Evolutionary conservation across 257 asterid species (phyloP).

Genomic region (Echium plantagineum): DNA sequence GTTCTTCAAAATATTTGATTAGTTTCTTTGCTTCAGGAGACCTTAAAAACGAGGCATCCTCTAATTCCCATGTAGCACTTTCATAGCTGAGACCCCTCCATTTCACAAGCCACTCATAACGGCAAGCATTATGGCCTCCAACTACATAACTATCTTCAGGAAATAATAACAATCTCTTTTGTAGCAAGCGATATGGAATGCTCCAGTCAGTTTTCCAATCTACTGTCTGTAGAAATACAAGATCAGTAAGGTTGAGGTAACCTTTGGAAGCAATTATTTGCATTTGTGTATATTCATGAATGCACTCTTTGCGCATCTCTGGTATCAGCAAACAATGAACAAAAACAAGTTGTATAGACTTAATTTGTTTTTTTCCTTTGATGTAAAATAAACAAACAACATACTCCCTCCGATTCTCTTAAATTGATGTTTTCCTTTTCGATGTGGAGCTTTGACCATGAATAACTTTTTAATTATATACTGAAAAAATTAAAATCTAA

Average conservation of each 20-base stretch:
- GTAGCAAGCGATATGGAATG: constrained; percentile 22
- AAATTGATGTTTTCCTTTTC: too few relatives aligned
- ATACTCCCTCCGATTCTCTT: too few relatives aligned
- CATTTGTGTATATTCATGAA: too few relatives aligned
- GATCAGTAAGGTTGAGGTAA: not conserved
- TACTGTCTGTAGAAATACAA: constrained; percentile 14
- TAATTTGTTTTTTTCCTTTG: too few relatives aligned
- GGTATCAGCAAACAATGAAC: too few relatives aligned
- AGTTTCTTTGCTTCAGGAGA: constrained; percentile 18
- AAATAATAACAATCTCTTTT: constrained; percentile 20
- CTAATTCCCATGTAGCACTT: constrained; percentile 29
- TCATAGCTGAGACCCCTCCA: constrained; percentile 27
- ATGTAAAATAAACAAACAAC: too few relatives aligned
- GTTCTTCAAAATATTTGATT: constrained; percentile 16
- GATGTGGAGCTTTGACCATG: too few relatives aligned
- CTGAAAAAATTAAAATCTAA: too few relatives aligned
- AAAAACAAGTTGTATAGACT: too few relatives aligned
- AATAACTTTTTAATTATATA: too few relatives aligned
- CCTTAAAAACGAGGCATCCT: constrained; percentile 19
- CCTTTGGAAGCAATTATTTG: too few relatives aligned
- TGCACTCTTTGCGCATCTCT: too few relatives aligned
- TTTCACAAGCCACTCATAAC: constrained; percentile 30
- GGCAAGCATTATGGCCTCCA: constrained; percentile 11
- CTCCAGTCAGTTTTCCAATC: constrained; percentile 22
- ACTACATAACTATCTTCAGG: constrained; percentile 2